Percentiles rank a stretch among this genome's conserved stretches.
phyloP scores from a whole-genome alignment of 106 monocot species.

The Dendrobium chrysotoxum region DNA sequence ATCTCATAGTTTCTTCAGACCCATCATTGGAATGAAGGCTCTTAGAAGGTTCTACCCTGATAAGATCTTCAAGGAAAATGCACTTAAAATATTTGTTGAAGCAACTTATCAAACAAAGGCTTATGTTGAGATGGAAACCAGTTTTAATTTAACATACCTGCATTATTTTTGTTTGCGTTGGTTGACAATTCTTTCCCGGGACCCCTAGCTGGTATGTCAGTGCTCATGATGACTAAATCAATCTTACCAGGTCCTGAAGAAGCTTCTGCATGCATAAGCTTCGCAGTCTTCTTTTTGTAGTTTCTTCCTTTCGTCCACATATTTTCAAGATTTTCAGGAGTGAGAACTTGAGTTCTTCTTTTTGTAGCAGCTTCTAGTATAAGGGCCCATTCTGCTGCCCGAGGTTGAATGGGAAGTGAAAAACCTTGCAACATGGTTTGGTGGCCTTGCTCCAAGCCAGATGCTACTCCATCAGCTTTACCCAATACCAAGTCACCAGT shows the following conservation, averaged over 20 bases:
- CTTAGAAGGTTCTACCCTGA: conserved; percentile 8
- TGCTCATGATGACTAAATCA: conserved; percentile 17
- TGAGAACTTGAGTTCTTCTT: conserved; percentile 91
- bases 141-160: conserved; percentile 14
- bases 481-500: conserved; percentile 18
- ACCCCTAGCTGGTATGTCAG: conserved; percentile 10
- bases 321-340: conserved; percentile 98
- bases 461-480: conserved; percentile 18
- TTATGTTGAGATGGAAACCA: neutral
- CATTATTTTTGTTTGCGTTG: conserved; percentile 21
- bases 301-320: conserved; percentile 99
- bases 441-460: conserved; percentile 14
- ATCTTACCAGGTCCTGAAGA: conserved; percentile 15
- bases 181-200: conserved; percentile 29
- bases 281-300: conserved; percentile 73
- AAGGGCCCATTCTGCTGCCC: conserved; percentile 82
- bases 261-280: conserved; percentile 25
- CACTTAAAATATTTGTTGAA: conserved; percentile 1
- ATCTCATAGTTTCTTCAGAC: conserved; percentile 19
- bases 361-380: conserved; percentile 77
- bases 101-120: conserved; percentile 3
- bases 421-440: conserved; percentile 14
- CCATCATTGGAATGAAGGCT: conserved; percentile 16
- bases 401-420: conserved; percentile 11
- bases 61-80: conserved; percentile 21